Base-by-base conservation (phyloP, 371 early-diverging fungal species). In the Parasitella parasitica region DNA sequence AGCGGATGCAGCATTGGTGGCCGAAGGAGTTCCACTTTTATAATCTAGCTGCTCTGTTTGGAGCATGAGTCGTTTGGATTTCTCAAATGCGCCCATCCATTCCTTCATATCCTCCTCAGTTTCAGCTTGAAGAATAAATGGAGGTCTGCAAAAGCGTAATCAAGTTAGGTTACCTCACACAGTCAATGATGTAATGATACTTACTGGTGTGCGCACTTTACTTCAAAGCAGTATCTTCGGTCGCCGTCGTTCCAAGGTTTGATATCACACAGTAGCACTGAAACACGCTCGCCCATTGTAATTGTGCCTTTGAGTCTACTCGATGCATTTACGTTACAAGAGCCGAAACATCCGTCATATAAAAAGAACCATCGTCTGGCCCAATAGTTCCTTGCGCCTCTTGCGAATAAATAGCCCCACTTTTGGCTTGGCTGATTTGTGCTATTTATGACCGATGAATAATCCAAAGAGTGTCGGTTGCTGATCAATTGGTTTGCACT, bases 191-290 rank as follows among this genome's bases (percentile, higher is more conserved):
- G 1, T 32, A 8, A 36, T 8, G 13, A n/a, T 38, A 66, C 58
- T 54, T 54, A 61, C 61, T 61, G 61, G 18, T 51, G 37, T 28
- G 60, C 55, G 46, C 86, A 87, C 27, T 82, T 80, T n/a, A 91
- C 79, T 55, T 91, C 92, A 70, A 91, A 91, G 63, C 87, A 87
- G 67, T 84, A 87, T 18, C 90, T 76, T 11, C 91, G 80, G 51
- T 91, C 90, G 59, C 81, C 78, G 52, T 80, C 78, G 8, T 54
- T 15, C 24, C 72, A 57, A 11, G 76, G 80, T 63, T 87, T 80
- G 15, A 88, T 75, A 57, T 82, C 82, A 54, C 89, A 90, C n/a
- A 87, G 56, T 8, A 85, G 68, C 0, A 91, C 80, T 7, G 81
- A 82, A 20, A 89, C 78, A 11, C 87, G 64, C 22, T 85, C 83